Evolutionary conservation across 805 yeast genomes (phyloP).

Genomic region (Zygotorulaspora danielsina): DNA sequence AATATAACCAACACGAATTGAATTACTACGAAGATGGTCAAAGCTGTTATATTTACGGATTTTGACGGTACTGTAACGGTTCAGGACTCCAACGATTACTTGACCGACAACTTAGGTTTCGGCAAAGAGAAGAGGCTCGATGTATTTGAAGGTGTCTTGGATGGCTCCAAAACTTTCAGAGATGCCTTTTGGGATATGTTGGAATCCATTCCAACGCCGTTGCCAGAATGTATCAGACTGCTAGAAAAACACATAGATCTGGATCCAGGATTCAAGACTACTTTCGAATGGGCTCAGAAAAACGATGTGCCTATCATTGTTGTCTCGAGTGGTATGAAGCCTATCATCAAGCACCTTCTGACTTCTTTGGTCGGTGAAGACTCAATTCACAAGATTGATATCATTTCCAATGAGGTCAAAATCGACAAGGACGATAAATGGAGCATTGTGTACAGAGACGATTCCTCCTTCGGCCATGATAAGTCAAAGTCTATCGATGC

Average conservation of each 20-base stretch:
- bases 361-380: conserved; percentile 71
- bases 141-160: conserved; percentile 68
- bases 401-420: conserved; percentile 74
- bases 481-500: conserved; percentile 73
- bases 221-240: conserved; percentile 73
- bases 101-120: conserved; percentile 86
- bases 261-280: conserved; percentile 86
- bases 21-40: conserved; percentile 28
- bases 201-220: conserved; percentile 68
- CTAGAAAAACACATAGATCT: conserved; percentile 63
- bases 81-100: conserved; percentile 89
- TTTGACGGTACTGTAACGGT: conserved; percentile 97
- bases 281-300: conserved; percentile 72
- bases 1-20: background rate
- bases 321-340: conserved; percentile 91
- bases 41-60: conserved; percentile 90
- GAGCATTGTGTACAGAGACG: conserved; percentile 84
- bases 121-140: conserved; percentile 64
- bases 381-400: conserved; percentile 65
- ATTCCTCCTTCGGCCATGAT: conserved; percentile 90
- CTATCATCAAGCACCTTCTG: conserved; percentile 77
- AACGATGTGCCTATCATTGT: conserved; percentile 78
- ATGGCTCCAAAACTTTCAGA: conserved; percentile 64
- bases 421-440: conserved; percentile 57
- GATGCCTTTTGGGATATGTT: conserved; percentile 85